Percentiles rank a stretch among this genome's conserved stretches.
phyloP scores from a whole-genome alignment of 176 grass and related monocot species.

The Aegilops tauschii region DNA sequence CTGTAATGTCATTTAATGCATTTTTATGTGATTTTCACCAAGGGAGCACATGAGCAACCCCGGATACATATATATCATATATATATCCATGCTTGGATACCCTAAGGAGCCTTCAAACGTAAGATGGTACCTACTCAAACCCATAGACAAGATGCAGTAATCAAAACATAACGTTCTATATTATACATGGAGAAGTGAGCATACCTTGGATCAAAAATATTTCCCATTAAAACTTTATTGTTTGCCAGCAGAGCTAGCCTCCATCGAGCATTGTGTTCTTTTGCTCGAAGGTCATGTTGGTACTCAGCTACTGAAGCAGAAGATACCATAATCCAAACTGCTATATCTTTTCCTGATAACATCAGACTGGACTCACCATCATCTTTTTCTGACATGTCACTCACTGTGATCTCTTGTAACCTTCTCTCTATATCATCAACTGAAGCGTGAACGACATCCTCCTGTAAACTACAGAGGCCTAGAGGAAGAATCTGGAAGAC shows the following conservation, averaged over 20 bases:
- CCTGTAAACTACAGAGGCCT: slow-evolving; percentile 55
- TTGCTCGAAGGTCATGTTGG: slow-evolving; percentile 50
- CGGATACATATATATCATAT: not conserved
- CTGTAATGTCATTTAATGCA: not conserved
- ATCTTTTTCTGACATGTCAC: slow-evolving; percentile 23
- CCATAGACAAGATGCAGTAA: slow-evolving; percentile 4
- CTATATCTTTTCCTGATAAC: slow-evolving; percentile 55
- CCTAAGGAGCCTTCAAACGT: slow-evolving; percentile 1
- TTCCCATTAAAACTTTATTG: slow-evolving; percentile 58
- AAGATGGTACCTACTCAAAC: slow-evolving; percentile 11
- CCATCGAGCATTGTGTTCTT: slow-evolving; percentile 55
- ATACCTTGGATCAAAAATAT: slow-evolving; percentile 83
- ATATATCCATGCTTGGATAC: not conserved
- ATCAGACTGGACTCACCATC: slow-evolving; percentile 22
- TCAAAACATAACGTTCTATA: slow-evolving; percentile 5
- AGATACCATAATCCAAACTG: slow-evolving; percentile 83
- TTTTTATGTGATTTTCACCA: not conserved
- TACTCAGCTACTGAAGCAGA: slow-evolving; percentile 60
- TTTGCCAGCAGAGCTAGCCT: slow-evolving; percentile 69
- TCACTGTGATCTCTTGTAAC: slow-evolving; percentile 28
- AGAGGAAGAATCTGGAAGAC: slow-evolving; percentile 76
- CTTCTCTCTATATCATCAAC: slow-evolving; percentile 42
- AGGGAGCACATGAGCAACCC: not conserved
- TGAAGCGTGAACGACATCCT: slow-evolving; percentile 42
- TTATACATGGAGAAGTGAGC: slow-evolving; percentile 22